These are phyloP conservation scores for Cyberlindnera euphorbiiphila DNA, from an alignment of 805 yeast genomes.

Conservation along the genomic window DNA sequence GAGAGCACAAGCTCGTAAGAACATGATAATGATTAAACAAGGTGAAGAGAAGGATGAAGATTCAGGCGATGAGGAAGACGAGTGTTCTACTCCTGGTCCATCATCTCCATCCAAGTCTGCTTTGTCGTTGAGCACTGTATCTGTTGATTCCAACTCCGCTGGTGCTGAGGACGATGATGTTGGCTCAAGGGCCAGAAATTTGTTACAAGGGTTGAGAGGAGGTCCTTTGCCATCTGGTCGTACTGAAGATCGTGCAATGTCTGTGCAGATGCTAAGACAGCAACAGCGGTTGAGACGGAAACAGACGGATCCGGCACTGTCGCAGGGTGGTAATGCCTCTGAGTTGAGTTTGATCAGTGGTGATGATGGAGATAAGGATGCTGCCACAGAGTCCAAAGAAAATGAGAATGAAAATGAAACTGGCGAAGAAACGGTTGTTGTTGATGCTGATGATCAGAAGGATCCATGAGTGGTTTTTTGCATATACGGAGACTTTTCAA, in stretches of 20 bases:
- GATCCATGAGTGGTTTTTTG: background rate
- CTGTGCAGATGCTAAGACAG: conserved; percentile 42
- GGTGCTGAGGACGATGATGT: conserved; percentile 37
- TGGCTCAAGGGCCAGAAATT: conserved; percentile 57
- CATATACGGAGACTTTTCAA: too few species aligned
- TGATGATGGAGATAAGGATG: background rate
- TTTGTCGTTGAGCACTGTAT: background rate
- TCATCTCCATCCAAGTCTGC: conserved; percentile 19
- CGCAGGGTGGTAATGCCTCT: conserved; percentile 4
- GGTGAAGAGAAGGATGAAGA: conserved; percentile 21
- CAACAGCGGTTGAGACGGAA: conserved; percentile 33
- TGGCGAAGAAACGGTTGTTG: conserved; percentile 4
- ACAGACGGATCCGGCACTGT: conserved; percentile 13
- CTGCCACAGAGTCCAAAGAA: too few species aligned
- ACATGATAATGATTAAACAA: conserved; percentile 40
- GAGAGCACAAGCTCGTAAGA: conserved; percentile 70
- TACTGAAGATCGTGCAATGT: conserved; percentile 32
- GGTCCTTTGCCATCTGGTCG: conserved; percentile 20
- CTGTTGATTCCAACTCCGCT: conserved; percentile 12
- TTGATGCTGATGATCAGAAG: conserved; percentile 1
- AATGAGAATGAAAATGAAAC: conserved; percentile 2
- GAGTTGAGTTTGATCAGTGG: background rate
- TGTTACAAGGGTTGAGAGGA: conserved; percentile 56
- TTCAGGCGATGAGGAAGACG: conserved; percentile 17
- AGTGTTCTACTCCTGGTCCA: conserved; percentile 3